Evolutionary conservation across 2,329 filamentous ascomycete species (phyloP).

Genomic region (Myriangium duriaei): DNA sequence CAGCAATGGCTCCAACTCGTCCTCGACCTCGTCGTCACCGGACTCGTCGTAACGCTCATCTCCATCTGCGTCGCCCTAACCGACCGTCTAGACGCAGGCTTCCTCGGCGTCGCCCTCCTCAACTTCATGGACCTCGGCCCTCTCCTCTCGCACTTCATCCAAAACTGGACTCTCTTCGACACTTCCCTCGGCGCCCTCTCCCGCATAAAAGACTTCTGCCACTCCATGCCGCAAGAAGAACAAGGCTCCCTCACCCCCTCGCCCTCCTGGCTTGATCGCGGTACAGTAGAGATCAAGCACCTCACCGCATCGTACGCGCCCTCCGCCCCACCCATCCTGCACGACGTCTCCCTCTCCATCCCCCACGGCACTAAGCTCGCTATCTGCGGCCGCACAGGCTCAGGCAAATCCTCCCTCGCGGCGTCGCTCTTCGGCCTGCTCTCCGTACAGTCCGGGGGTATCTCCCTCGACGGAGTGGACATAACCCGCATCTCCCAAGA

Average conservation of each 20-base stretch:
- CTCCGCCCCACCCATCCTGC: slow-evolving; percentile 27
- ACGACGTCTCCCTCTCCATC: slow-evolving; percentile 36
- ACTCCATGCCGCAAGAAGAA: slow-evolving; percentile 33
- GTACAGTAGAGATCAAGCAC: slow-evolving; percentile 58
- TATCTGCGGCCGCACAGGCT: slow-evolving; percentile 43
- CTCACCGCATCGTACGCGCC: slow-evolving; percentile 29
- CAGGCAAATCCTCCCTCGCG: slow-evolving; percentile 40
- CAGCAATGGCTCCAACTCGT: slow-evolving; percentile 9
- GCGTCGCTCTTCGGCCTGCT: slow-evolving; percentile 38
- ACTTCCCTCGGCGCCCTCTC: slow-evolving; percentile 46
- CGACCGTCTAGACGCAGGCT: slow-evolving; percentile 34
- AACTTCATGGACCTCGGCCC: slow-evolving; percentile 43
- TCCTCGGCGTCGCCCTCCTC: slow-evolving; percentile 41
- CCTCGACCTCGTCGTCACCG: slow-evolving; percentile 8
- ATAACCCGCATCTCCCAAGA: slow-evolving; percentile 32
- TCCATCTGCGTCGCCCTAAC: slow-evolving; percentile 26
- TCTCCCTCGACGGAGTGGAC: slow-evolving; percentile 37
- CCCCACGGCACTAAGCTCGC: slow-evolving; percentile 36
- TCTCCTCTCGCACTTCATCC: slow-evolving; percentile 38
- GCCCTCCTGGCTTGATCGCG: slow-evolving; percentile 63
- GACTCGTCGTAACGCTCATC: slow-evolving; percentile 16
- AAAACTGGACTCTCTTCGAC: slow-evolving; percentile 45
- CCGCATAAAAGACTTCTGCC: slow-evolving; percentile 42
- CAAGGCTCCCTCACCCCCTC: slow-evolving; percentile 50
- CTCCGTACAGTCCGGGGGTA: slow-evolving; percentile 29